Conservation (phyloP, 2,329 filamentous ascomycete genomes). For the Trichoderma hamatum region DNA sequence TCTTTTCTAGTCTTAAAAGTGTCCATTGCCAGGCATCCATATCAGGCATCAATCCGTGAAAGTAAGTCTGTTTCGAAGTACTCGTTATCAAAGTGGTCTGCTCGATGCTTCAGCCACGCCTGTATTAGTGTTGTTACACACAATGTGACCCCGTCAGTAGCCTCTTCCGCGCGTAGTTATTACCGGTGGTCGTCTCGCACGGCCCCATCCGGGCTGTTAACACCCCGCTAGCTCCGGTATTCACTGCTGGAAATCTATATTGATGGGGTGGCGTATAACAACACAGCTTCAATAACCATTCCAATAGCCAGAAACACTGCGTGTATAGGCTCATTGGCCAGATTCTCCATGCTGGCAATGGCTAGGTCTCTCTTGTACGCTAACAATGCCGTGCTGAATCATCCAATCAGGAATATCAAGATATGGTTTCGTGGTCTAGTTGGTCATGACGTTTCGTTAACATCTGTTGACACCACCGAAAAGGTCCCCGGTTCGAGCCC, state of each 20-base stretch:
- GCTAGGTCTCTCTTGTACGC: background rate
- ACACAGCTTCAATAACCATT: background rate
- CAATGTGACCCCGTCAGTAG: background rate
- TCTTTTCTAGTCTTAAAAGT: background rate
- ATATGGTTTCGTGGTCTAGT: slow-evolving; percentile 28
- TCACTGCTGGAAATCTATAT: background rate
- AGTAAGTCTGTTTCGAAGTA: background rate
- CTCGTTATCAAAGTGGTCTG: background rate
- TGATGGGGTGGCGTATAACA: background rate
- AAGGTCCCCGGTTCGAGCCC: slow-evolving; percentile 29
- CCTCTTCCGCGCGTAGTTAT: background rate
- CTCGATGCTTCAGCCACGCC: background rate
- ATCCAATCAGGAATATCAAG: slow-evolving; percentile 14
- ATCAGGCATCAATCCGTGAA: slow-evolving; percentile 8
- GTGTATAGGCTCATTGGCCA: background rate
- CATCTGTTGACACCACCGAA: slow-evolving; percentile 28
- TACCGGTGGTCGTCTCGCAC: background rate
- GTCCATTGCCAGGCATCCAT: background rate
- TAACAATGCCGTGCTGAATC: background rate
- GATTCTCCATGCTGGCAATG: background rate
- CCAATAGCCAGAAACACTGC: too few species aligned
- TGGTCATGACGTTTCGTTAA: slow-evolving; percentile 29
- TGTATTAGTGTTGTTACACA: background rate
- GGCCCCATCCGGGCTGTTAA: slow-evolving; percentile 14
- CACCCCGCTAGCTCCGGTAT: slow-evolving; percentile 12